Conservation (phyloP, 2,329 filamentous ascomycete species). For the Colletotrichum gloeosporioides region DNA sequence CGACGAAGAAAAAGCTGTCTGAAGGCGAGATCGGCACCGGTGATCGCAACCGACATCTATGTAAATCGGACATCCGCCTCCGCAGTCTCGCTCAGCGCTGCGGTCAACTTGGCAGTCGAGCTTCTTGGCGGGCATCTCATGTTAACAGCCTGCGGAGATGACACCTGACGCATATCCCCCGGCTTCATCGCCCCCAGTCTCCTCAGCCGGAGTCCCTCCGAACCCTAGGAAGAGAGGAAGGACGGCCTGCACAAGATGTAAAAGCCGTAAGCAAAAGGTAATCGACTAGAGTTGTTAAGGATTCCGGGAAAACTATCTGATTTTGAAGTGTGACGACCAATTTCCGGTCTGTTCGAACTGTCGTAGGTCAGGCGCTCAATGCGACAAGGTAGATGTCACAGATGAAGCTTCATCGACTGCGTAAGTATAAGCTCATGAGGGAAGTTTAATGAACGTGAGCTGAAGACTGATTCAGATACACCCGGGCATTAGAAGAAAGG, state of each 20-base stretch:
- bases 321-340: conserved; percentile 45
- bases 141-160: background rate
- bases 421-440: background rate
- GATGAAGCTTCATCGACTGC: conserved; percentile 25
- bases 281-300: background rate
- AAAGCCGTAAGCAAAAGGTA: conserved; percentile 49
- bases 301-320: background rate
- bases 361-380: conserved; percentile 42
- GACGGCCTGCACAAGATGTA: conserved; percentile 50
- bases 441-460: background rate
- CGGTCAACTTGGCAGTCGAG: background rate
- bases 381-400: conserved; percentile 46
- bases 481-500: conserved; percentile 44
- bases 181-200: background rate
- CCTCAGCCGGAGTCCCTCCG: background rate
- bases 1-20: background rate
- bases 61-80: conserved; percentile 13
- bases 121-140: too few relatives aligned
- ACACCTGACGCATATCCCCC: background rate
- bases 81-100: background rate
- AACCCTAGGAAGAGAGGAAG: conserved; percentile 50
- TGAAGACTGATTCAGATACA: conserved; percentile 36
- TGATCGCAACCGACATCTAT: background rate
- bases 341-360: conserved; percentile 50
- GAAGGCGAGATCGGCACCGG: background rate